phyloP scores from a whole-genome alignment of 1,139 yeast species.

The Saccharomyces pastorianus region DNA sequence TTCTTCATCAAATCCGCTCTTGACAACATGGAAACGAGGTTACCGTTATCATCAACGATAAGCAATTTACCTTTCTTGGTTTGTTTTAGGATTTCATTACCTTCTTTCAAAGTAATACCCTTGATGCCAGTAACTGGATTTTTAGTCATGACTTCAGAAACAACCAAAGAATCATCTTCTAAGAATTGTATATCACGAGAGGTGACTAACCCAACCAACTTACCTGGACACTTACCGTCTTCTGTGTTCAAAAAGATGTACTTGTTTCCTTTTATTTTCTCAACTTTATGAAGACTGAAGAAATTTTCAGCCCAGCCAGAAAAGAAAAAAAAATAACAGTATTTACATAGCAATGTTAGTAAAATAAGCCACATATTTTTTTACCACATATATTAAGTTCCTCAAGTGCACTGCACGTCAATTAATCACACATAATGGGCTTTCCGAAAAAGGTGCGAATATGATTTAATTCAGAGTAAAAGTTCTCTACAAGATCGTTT shows the following conservation, averaged over 20 bases:
- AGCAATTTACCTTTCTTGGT: constrained; percentile 98
- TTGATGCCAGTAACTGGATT: constrained; percentile 77
- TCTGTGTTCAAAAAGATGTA: constrained; percentile 39
- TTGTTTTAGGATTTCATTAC: constrained; percentile 80
- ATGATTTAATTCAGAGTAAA: constrained; percentile 35
- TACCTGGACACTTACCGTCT: constrained; percentile 78
- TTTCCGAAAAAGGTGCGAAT: neutral
- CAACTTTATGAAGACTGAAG: neutral
- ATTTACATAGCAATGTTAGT: neutral
- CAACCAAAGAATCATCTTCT: constrained; percentile 55
- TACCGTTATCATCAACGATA: constrained; percentile 69
- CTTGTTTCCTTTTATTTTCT: neutral
- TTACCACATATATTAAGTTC: neutral
- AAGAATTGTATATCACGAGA: constrained; percentile 96
- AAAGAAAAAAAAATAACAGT: neutral
- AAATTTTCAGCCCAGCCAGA: constrained; percentile 3
- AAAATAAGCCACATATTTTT: neutral
- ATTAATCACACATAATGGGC: neutral
- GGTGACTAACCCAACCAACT: constrained; percentile 88
- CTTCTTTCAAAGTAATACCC: constrained; percentile 76
- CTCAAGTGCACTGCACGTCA: neutral
- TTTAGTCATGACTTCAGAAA: constrained; percentile 80
- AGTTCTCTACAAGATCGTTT: constrained; percentile 92
- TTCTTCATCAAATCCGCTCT: constrained; percentile 97
- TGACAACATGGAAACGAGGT: constrained; percentile 79